Percentiles rank a stretch among this genome's conserved stretches.
Evolutionary conservation across 2,329 filamentous ascomycete species (phyloP).

Genomic region (Zymoseptoria ardabiliae): DNA sequence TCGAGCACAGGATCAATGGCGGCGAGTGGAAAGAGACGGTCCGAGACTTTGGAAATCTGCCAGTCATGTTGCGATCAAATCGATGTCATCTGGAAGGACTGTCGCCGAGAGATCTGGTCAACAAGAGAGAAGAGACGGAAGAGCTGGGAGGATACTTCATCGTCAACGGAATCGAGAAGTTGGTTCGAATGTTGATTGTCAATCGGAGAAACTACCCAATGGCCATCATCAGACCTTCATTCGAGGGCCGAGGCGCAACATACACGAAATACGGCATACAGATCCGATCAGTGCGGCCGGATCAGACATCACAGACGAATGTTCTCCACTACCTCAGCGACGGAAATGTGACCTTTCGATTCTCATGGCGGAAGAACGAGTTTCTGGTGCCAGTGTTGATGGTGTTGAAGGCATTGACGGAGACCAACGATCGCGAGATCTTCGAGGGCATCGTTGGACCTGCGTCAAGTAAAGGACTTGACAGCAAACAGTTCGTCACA

Average conservation of each 20-base stretch:
- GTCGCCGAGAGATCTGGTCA: constrained; percentile 72
- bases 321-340: constrained; percentile 92
- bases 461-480: constrained; percentile 64
- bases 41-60: constrained; percentile 79
- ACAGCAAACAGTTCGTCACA: constrained; percentile 82
- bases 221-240: constrained; percentile 86
- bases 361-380: constrained; percentile 96
- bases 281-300: constrained; percentile 85
- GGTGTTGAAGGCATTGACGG: constrained; percentile 88
- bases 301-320: constrained; percentile 96
- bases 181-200: constrained; percentile 85
- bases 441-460: constrained; percentile 86
- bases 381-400: constrained; percentile 95
- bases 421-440: constrained; percentile 94
- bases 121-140: constrained; percentile 88
- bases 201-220: constrained; percentile 90
- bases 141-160: constrained; percentile 96
- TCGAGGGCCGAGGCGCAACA: constrained; percentile 73
- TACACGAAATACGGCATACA: constrained; percentile 90
- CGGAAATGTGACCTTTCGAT: constrained; percentile 92
- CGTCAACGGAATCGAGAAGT: constrained; percentile 95
- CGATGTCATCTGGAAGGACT: constrained; percentile 83
- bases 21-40: constrained; percentile 75
- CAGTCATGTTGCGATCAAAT: constrained; percentile 90
- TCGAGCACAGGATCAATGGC: constrained; percentile 83